phyloP scores from a whole-genome alignment of 75 land plant genomes.

The Cryptomeria japonica region DNA sequence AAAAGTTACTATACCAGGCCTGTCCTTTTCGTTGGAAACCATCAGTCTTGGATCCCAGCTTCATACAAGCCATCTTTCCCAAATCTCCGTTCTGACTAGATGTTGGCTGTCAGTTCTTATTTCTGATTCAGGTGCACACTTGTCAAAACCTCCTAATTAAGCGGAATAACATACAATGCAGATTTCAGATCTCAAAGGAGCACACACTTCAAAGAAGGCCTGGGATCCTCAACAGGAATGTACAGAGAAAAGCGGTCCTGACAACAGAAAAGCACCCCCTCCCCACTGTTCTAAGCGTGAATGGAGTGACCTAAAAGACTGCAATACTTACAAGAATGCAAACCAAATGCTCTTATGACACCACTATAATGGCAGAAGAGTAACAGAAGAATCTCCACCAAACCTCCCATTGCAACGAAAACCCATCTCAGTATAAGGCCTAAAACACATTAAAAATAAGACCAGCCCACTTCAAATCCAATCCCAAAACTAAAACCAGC shows the following conservation, averaged over 20 bases:
- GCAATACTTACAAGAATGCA: conserved; percentile 2
- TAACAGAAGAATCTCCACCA: not conserved
- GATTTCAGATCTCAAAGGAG: not conserved
- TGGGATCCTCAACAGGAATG: not conserved
- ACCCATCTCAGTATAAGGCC: not conserved
- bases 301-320: not conserved
- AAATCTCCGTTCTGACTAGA: conserved; percentile 1
- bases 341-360: not conserved
- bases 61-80: conserved; percentile 73
- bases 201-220: not conserved
- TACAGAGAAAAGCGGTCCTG: not conserved
- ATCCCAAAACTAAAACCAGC: not conserved
- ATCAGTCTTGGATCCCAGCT: conserved; percentile 75
- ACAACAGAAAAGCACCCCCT: not conserved
- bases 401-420: not conserved
- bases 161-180: not conserved
- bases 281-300: not conserved
- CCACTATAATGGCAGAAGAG: not conserved
- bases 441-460: not conserved
- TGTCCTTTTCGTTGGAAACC: conserved; percentile 77
- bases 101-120: not conserved
- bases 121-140: not conserved
- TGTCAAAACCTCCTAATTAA: not conserved
- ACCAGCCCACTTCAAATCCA: not conserved
- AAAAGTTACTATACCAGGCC: conserved; percentile 60